Base-by-base conservation (phyloP, 2,329 filamentous ascomycete genomes). In the Ophiostoma triangulosporum region DNA sequence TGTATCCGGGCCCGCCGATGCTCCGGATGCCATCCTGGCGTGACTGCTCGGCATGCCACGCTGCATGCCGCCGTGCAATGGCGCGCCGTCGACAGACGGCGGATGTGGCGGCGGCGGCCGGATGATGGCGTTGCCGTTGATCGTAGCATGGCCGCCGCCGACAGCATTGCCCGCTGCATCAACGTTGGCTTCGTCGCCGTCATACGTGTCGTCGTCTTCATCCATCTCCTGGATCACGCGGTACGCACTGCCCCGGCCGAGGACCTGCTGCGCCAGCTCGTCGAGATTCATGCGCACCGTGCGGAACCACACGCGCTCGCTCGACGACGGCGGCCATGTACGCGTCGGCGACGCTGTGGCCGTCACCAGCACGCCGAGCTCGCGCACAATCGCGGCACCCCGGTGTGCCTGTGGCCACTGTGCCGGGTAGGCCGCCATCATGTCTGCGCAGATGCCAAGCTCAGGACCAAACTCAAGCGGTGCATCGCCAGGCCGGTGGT, bases 391-490 rank as follows among this genome's bases (percentile, higher is more conserved):
- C 6, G 48, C 48, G 11, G 48, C 48, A 14, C 48, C 48, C 31
- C 48, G 48, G 32, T 50, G 48, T 11, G 48, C 48, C 20, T 50
- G 48, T 6, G 48, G 31, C 48, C 48, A 50, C 17, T 36, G 22
- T 6, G 32, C 32, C 20, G 48, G 48, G 48, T 35, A 50, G 7
- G 48, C 48, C 3, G 32, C 48, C 48, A 50, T 50, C 48, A 50
- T 50, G 32, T 50, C 48, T 8, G 48, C 48, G 22, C 48, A 50
- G 15, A 50, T 33, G 22, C 26, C 32, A 17, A 50, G 15, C 22
- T 50, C 48, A 32, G 48, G 32, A 11, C 29, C 12, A 7, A 50
- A 50, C 12, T 24, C 48, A 14, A 50, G 48, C 32, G 48, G 48
- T 20, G 48, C 20, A 12, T 50, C 48, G 22, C 48, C 48, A 2